Conservation (phyloP, 176 grass and related monocot species). For the Hsuehochloa calcarea region DNA sequence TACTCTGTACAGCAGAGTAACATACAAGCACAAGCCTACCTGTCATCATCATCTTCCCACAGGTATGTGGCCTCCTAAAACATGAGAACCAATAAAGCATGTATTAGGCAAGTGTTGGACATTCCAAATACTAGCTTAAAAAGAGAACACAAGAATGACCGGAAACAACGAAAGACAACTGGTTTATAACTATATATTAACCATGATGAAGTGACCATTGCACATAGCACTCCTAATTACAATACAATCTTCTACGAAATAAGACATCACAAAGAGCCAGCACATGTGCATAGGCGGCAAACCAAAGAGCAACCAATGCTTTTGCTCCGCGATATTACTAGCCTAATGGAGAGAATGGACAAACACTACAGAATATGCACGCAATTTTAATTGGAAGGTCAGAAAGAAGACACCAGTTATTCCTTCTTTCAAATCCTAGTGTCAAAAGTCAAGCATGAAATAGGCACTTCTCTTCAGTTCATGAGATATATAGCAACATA, state of each 20-base stretch:
- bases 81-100: slow-evolving; percentile 19
- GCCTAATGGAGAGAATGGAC: background rate
- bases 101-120: background rate
- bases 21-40: slow-evolving; percentile 43
- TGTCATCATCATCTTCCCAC: slow-evolving; percentile 99
- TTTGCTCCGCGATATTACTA: background rate
- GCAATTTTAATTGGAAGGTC: background rate
- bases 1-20: background rate
- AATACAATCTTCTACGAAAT: slow-evolving; percentile 14
- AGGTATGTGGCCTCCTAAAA: slow-evolving; percentile 86
- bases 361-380: background rate
- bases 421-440: background rate
- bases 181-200: slow-evolving; percentile 26
- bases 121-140: slow-evolving; percentile 26
- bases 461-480: slow-evolving; percentile 6
- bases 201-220: background rate
- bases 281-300: background rate
- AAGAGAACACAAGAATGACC: slow-evolving; percentile 11
- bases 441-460: slow-evolving; percentile 20
- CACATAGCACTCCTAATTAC: background rate
- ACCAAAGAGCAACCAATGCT: background rate
- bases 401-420: background rate
- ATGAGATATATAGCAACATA: slow-evolving; percentile 1
- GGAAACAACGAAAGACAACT: background rate
- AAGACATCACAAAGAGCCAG: background rate